A percentile compares a stretch with the other conserved stretches of the same genome.
phyloP scores from a whole-genome alignment of 2,329 filamentous ascomycete genomes.

The Cyphellophora attinorum region DNA sequence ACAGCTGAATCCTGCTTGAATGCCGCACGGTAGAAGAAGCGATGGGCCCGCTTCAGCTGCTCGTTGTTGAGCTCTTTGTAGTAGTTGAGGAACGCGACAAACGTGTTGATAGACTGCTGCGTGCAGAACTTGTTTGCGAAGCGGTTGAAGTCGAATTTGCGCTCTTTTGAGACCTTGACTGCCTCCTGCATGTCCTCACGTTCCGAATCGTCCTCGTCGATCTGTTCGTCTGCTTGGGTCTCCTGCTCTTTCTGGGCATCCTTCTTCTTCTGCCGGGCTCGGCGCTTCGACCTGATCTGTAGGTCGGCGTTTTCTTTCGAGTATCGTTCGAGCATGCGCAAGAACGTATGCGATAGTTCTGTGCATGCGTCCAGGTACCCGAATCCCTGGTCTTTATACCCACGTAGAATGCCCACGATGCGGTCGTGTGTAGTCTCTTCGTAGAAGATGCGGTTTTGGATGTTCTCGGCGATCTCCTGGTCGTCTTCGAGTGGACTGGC shows the following conservation, averaged over 20 bases:
- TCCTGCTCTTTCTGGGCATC: conserved; percentile 39
- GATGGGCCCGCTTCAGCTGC: conserved; percentile 84
- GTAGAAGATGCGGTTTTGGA: conserved; percentile 94
- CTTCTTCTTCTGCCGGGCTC: conserved; percentile 64
- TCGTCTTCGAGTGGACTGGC: conserved; percentile 81
- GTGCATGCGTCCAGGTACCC: conserved; percentile 88
- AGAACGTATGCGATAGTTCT: conserved; percentile 81
- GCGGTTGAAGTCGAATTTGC: conserved; percentile 85
- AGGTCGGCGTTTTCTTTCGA: conserved; percentile 91
- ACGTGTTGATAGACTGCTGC: conserved; percentile 81
- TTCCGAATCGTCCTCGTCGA: conserved; percentile 51
- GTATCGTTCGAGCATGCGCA: conserved; percentile 84
- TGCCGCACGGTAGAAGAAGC: conserved; percentile 85
- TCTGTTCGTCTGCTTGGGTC: conserved; percentile 28
- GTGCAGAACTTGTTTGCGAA: conserved; percentile 74
- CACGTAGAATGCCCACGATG: conserved; percentile 66
- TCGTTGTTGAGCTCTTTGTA: conserved; percentile 69
- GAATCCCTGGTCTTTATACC: conserved; percentile 90
- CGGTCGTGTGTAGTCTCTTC: conserved; percentile 90
- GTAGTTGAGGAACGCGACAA: conserved; percentile 67
- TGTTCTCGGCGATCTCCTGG: conserved; percentile 95
- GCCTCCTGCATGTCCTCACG: conserved; percentile 66
- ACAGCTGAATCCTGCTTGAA: conserved; percentile 92
- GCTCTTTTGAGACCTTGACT: conserved; percentile 63
- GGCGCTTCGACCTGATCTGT: conserved; percentile 75